Evolutionary conservation across 73 alveolate species (phyloP).

Genomic region (Uronychia binucleata): DNA sequence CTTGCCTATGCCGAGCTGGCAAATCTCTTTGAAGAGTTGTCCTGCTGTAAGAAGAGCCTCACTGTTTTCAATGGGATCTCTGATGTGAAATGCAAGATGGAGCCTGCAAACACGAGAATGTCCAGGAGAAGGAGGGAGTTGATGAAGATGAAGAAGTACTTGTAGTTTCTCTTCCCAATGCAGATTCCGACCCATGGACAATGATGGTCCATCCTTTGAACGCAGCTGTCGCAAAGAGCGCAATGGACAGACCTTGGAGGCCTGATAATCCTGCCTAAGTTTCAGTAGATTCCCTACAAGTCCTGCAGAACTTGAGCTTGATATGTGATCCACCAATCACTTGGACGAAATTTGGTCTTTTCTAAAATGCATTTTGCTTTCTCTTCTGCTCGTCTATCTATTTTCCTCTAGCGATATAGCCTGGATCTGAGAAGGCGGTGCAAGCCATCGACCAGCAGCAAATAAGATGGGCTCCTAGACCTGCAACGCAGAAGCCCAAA

Average conservation of each 20-base stretch:
- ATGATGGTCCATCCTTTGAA: conserved; percentile 93
- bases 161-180: conserved; percentile 90
- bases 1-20: neutral
- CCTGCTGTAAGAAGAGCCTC: no score
- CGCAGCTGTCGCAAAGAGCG: conserved; percentile 92
- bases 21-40: no score
- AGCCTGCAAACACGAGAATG: neutral
- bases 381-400: conserved; percentile 17
- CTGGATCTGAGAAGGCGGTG: conserved; percentile 36
- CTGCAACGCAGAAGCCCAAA: neutral
- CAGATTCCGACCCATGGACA: conserved; percentile 96
- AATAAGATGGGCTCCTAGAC: neutral
- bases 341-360: neutral
- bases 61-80: no score
- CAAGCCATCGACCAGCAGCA: neutral
- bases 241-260: conserved; percentile 97
- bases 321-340: conserved; percentile 3
- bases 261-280: conserved; percentile 65
- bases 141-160: neutral
- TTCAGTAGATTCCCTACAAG: conserved; percentile 5
- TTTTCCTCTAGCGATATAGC: conserved; percentile 34
- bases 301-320: conserved; percentile 23
- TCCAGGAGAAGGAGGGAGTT: neutral
- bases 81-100: neutral
- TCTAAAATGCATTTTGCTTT: conserved; percentile 3